Evolutionary conservation across 2,329 filamentous ascomycete genomes (phyloP), one percentile per base, ranked within the genome.

Genomic region (Lasiodiplodia citricola): DNA sequence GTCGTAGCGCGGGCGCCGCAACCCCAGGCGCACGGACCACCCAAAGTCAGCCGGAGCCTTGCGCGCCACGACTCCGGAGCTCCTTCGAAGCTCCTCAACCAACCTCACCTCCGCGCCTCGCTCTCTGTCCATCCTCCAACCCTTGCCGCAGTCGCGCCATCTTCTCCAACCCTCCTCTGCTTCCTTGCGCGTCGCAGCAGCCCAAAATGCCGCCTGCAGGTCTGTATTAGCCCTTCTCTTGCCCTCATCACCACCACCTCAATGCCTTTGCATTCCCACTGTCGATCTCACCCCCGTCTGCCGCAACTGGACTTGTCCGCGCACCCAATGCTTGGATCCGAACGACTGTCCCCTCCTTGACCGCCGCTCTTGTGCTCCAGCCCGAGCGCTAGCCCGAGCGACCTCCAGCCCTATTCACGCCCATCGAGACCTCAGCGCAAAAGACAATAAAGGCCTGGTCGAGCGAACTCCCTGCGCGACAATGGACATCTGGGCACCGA

Each of bases 121-220:
- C n/a, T 35, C 3, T 10, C 55, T 16, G n/a, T 21, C n/a, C 16
- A 13, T 8, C 18, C 55, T 37, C 23, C 23, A 23, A 25, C 51
- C 51, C 8, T 54, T 23, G 51, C 13, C 51, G 51, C 51, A 31
- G 23, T 21, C 51, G 23, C 23, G 28, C 21, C 56, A 28, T 37
- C 44, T 52, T 35, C 25, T n/a, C 3, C 47, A 28, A n/a, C 25
- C 21, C 5, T 13, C 47, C 5, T 18, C 25, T 51, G 25, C 41
- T 47, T 47, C n/a, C 10, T 47, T 10, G 44, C 44, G 44, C n/a
- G 47, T 35, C 60, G 28, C 47, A 18, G 13, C 58, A 47, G 44
- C 23, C 13, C 41, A 31, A 14, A 31, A 67, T 67, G 65, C 65
- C 65, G 14, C 65, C 65, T n/a, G 50, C 65, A 60, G 65, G 65